phyloP scores from a whole-genome alignment of 345 rosid species.

The Punica granatum region DNA sequence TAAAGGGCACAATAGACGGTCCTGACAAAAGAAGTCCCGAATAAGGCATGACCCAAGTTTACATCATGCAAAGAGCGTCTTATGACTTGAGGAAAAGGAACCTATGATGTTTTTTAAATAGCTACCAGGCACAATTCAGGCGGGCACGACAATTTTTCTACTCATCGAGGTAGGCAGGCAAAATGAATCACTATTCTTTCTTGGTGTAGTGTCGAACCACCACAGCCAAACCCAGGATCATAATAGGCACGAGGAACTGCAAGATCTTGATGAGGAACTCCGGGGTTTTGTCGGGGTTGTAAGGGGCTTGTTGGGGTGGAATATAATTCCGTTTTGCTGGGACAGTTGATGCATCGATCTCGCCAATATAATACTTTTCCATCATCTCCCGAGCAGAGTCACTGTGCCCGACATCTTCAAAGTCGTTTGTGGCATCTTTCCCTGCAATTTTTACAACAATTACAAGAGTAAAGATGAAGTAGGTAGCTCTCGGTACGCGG shows the following conservation, averaged over 20 bases:
- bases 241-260: conserved; percentile 79
- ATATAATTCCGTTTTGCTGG: conserved; percentile 46
- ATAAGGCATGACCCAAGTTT: not conserved
- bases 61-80: not conserved
- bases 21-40: too few relatives aligned
- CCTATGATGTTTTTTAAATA: not conserved
- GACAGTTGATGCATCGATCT: conserved; percentile 51
- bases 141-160: not conserved
- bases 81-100: not conserved
- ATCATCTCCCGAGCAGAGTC: conserved; percentile 80
- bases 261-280: conserved; percentile 70
- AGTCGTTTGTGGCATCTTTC: conserved; percentile 86
- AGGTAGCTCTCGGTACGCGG: not conserved
- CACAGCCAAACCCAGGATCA: conserved; percentile 77
- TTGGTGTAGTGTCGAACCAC: conserved; percentile 69
- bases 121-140: not conserved
- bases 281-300: conserved; percentile 51
- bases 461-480: not conserved
- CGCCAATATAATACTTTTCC: conserved; percentile 67
- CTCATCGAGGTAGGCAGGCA: not conserved
- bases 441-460: conserved; percentile 35
- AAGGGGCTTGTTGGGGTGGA: conserved; percentile 38
- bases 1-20: too few relatives aligned
- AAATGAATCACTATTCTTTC: conserved; percentile 47
- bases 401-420: conserved; percentile 96